These are phyloP conservation scores for Carex cristatella DNA, from an alignment of 176 grass and related monocot genomes.

Conservation along the genomic window DNA sequence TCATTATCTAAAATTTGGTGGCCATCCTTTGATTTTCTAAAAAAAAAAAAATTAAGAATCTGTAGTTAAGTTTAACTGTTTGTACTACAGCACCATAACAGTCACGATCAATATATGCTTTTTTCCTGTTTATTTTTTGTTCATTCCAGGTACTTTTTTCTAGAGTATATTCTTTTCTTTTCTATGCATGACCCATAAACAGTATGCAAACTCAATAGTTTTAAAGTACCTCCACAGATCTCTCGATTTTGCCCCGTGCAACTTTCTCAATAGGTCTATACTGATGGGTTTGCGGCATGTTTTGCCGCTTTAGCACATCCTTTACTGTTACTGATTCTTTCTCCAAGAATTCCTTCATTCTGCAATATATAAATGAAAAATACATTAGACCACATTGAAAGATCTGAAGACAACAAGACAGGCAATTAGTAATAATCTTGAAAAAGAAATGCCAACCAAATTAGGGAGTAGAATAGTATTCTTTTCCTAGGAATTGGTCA, in stretches of 20 bases:
- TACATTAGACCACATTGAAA: not conserved
- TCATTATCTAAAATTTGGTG: not conserved
- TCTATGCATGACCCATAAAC: not conserved
- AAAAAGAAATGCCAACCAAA: not conserved
- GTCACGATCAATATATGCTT: not conserved
- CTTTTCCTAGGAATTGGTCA: not conserved
- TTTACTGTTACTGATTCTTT: conserved; percentile 36
- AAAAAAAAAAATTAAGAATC: not conserved
- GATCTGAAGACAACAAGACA: not conserved
- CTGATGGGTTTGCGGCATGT: conserved; percentile 49
- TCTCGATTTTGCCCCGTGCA: conserved; percentile 51
- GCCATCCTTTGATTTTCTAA: not conserved
- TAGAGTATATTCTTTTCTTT: not conserved
- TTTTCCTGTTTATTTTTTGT: conserved; percentile 4
- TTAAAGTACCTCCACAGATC: conserved; percentile 55
- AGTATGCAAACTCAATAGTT: not conserved
- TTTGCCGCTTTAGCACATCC: conserved; percentile 30
- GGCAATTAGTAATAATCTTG: not conserved
- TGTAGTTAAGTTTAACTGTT: not conserved
- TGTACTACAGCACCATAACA: not conserved
- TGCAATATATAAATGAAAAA: conserved; percentile 10
- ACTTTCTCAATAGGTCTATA: conserved; percentile 45
- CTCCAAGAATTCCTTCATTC: conserved; percentile 34
- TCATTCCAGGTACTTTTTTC: not conserved
- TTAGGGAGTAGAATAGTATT: not conserved